Conservation (phyloP, 2,329 filamentous ascomycete genomes). For the Phyllosticta citrichinensis region DNA sequence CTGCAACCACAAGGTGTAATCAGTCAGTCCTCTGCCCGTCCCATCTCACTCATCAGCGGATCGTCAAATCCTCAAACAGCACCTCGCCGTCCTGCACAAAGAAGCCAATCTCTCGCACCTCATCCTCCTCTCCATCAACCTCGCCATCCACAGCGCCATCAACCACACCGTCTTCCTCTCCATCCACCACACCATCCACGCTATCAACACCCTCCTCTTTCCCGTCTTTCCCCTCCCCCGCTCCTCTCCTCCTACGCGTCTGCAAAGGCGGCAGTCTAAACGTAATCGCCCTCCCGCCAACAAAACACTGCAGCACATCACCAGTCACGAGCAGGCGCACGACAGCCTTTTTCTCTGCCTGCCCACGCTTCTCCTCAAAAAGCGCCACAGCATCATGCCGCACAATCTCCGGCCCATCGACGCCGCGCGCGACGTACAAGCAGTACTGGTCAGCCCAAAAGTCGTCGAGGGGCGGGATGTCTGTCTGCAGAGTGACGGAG, state of each 20-base stretch:
- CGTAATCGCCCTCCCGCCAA: constrained; percentile 13
- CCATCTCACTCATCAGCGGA: not conserved
- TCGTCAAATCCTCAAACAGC: not conserved
- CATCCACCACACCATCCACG: not conserved
- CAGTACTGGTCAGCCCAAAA: constrained; percentile 32
- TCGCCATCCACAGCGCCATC: not conserved
- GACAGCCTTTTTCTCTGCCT: not conserved
- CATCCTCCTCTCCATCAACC: not conserved
- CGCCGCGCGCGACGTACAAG: constrained; percentile 21
- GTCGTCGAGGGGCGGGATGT: constrained; percentile 27
- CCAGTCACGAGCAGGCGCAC: not conserved
- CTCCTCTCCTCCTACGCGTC: too few species aligned
- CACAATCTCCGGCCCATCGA: constrained; percentile 28
- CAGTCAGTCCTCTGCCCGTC: too few species aligned
- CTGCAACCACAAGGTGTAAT: too few species aligned
- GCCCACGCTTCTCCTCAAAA: not conserved
- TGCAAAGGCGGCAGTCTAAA: not conserved
- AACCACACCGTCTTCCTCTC: not conserved
- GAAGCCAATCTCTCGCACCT: constrained; percentile 11
- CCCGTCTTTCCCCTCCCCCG: too few species aligned
- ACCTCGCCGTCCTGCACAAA: constrained; percentile 12
- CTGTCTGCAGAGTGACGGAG: constrained; percentile 20
- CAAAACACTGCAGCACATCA: constrained; percentile 10
- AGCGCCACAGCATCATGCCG: constrained; percentile 18
- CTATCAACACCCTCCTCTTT: too few species aligned